Conservation (phyloP, 345 rosid species). For the Barbarea vulgaris region DNA sequence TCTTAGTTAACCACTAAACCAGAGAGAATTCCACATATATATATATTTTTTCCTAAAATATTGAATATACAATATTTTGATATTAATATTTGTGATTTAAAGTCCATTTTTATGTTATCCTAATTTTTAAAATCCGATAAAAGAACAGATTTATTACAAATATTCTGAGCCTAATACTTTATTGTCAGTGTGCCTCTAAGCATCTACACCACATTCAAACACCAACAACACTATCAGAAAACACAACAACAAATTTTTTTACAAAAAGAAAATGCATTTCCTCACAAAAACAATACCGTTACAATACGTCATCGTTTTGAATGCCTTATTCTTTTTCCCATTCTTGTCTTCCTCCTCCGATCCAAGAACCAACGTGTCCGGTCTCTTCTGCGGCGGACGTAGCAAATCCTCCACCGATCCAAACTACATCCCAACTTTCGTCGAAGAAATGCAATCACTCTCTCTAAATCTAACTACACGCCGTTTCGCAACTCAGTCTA, state of each 20-base stretch:
- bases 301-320: constrained; percentile 5
- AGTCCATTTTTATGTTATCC: too few relatives aligned
- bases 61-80: too few relatives aligned
- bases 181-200: neutral
- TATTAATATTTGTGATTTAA: too few relatives aligned
- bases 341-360: constrained; percentile 11
- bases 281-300: neutral
- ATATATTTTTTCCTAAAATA: too few relatives aligned
- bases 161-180: neutral
- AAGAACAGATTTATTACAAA: neutral
- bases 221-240: neutral
- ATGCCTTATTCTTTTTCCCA: neutral
- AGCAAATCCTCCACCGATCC: constrained; percentile 17
- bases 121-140: neutral
- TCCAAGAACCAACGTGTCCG: constrained; percentile 19
- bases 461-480: constrained; percentile 18
- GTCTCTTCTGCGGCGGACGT: constrained; percentile 35
- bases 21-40: too few relatives aligned
- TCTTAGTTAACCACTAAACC: too few relatives aligned
- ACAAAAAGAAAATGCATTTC: constrained; percentile 23
- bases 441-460: constrained; percentile 39
- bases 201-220: neutral
- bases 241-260: neutral
- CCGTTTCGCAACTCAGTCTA: constrained; percentile 34
- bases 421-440: constrained; percentile 34